Base-by-base conservation (phyloP, 106 monocot genomes). In the Dactylorhiza incarnata region DNA sequence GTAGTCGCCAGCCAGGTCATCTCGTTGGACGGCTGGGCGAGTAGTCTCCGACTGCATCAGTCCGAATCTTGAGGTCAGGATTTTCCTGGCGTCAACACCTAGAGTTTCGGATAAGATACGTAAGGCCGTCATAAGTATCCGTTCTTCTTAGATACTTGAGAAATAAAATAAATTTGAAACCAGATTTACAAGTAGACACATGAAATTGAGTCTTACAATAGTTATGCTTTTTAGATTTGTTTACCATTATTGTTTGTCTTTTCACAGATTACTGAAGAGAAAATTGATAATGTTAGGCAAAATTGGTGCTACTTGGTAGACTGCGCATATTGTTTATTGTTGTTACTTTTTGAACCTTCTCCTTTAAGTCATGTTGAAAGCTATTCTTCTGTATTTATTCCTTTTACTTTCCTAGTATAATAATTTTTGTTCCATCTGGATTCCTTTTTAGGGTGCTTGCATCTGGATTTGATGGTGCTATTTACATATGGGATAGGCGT, bases 401-500 rank as follows among this genome's bases (percentile, higher is more conserved):
- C 16, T 47, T 71, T 47, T 44, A 9, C 9, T n/a, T 72, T 72
- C 9, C 49, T 37, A 22, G 0, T 10, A 63, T 82, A 17, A 9
- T 72, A 51, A 22, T 67, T 17, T 71, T 45, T 56, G 5, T 43
- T 24, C 17, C 16, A 48, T 54, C 53, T 19, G 71, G n/a, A 75
- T 79, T 0, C 62, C 9, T 74, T 49, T 71, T 10, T 78, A 96
- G 93, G 87, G 78, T 96, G 73, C 76, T 96, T 80, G 93, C 91
- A 73, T 90, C 91, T 84, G 91, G 87, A 74, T 69, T 90, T 13
- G 88, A 89, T 82, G 93, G 96, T 62, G 76, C 58, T 76, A 49
- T 96, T 66, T 84, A 85, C 77, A 77, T 91, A 54, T 96, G 96
- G 96, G 96, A 96, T 74, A 82, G 90, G 52, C 83, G 96, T 13